Percentiles rank a stretch among this genome's conserved stretches.
Evolutionary conservation across 208 protist species (phyloP).

Genomic region (Wallacemonas sp.): DNA sequence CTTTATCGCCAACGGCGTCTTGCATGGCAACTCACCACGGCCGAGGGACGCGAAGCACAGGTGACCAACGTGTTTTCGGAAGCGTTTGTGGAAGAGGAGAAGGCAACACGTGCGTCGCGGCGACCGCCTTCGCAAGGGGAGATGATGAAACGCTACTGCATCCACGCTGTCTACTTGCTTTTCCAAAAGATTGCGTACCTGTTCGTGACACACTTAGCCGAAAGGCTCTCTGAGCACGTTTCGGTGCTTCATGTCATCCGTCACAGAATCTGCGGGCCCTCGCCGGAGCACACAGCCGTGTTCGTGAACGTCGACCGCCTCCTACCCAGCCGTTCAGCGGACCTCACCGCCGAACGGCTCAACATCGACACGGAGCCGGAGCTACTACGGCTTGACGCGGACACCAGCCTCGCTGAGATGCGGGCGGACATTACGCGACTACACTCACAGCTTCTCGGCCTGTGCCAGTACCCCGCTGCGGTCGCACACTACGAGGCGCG

Average conservation of each 20-base stretch:
- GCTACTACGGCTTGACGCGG: slow-evolving; percentile 22
- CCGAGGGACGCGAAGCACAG: neutral
- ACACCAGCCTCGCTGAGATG: slow-evolving; percentile 31
- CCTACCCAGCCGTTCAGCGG: neutral
- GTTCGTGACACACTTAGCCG: neutral
- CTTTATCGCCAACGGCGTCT: slow-evolving; percentile 16
- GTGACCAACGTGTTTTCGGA: neutral
- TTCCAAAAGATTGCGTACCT: slow-evolving; percentile 10
- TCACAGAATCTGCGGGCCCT: slow-evolving; percentile 3
- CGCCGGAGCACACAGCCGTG: slow-evolving; percentile 2
- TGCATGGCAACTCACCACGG: slow-evolving; percentile 11
- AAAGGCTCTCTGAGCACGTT: neutral
- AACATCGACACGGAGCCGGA: neutral
- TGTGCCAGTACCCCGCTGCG: slow-evolving; percentile 3
- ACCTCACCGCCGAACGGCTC: neutral
- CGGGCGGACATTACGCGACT: slow-evolving; percentile 18
- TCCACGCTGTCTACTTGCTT: slow-evolving; percentile 1
- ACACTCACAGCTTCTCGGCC: slow-evolving; percentile 5
- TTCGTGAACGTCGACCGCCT: slow-evolving; percentile 1
- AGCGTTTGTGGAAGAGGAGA: slow-evolving; percentile 3
- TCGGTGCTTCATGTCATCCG: slow-evolving; percentile 2
- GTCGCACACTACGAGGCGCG: neutral
- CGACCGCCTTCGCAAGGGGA: neutral
- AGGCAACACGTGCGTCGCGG: neutral
- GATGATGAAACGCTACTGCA: slow-evolving; percentile 10